phyloP scores from a whole-genome alignment of 2,329 filamentous ascomycete species.

The Tolypocladium guangdongense region DNA sequence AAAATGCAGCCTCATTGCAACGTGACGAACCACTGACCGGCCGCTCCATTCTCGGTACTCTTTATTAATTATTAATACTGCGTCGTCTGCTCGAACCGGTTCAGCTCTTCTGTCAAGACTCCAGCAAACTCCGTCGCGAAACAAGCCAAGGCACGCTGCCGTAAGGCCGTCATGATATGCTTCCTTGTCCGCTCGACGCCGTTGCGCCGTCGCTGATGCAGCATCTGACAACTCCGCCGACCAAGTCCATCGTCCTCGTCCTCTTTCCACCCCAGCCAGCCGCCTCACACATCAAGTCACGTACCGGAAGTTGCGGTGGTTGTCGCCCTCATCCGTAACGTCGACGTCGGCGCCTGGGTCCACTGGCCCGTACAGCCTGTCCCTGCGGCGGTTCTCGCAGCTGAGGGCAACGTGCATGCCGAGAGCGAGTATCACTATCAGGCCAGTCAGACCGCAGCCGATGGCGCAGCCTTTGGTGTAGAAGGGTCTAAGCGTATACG shows the following conservation, averaged over 20 bases:
- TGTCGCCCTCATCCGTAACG: conserved; percentile 8
- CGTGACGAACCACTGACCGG: no score
- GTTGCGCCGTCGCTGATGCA: background rate
- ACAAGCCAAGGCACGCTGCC: no score
- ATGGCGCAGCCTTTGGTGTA: conserved; percentile 9
- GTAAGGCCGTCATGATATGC: no score
- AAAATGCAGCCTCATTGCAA: no score
- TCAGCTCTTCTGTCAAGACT: no score
- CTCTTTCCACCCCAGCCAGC: background rate
- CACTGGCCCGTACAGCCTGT: conserved; percentile 5
- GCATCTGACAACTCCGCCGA: background rate
- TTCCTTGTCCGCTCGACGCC: background rate
- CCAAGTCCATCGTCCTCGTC: background rate
- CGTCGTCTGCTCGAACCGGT: no score
- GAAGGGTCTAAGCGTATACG: conserved; percentile 3
- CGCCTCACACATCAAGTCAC: conserved; percentile 2
- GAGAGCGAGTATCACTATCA: conserved; percentile 6
- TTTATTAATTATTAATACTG: no score
- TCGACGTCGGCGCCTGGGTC: conserved; percentile 4
- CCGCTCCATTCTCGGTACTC: no score
- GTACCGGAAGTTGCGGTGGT: conserved; percentile 9
- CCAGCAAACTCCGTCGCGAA: no score
- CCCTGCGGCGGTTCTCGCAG: conserved; percentile 8
- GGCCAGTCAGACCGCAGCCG: conserved; percentile 8
- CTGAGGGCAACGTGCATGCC: conserved; percentile 6